Evolutionary conservation across 2,329 filamentous ascomycete species (phyloP).

Genomic region (Fusarium algeriense): DNA sequence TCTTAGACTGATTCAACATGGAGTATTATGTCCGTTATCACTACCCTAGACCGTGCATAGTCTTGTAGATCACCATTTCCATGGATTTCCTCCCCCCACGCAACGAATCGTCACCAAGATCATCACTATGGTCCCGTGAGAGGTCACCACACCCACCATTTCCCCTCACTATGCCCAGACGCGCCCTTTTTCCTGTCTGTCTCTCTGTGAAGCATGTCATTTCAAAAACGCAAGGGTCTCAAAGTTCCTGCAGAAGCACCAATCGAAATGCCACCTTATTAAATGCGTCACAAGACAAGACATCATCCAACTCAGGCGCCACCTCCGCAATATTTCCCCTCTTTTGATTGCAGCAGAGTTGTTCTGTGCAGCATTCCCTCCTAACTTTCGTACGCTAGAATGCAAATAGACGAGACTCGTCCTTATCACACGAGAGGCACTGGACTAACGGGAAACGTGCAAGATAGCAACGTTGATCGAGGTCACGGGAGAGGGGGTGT

Average conservation of each 20-base stretch:
- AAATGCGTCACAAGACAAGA: conserved; percentile 32
- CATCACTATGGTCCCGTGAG: conserved; percentile 38
- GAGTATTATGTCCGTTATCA: conserved; percentile 18
- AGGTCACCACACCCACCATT: conserved; percentile 36
- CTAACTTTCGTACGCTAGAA: conserved; percentile 20
- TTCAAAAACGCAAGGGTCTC: conserved; percentile 28
- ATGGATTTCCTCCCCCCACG: conserved; percentile 17
- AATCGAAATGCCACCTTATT: conserved; percentile 22
- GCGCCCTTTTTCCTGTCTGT: conserved; percentile 23
- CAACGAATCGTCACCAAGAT: conserved; percentile 16
- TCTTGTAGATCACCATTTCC: conserved; percentile 1
- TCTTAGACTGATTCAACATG: conserved; percentile 11
- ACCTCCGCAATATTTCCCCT: conserved; percentile 33
- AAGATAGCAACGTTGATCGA: conserved; percentile 9
- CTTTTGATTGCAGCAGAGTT: conserved; percentile 13
- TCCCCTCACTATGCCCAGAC: conserved; percentile 13
- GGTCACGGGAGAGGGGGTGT: conserved; percentile 39
- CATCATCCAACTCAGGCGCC: conserved; percentile 35
- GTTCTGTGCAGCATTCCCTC: conserved; percentile 31
- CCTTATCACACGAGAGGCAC: conserved; percentile 19
- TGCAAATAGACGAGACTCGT: conserved; percentile 13
- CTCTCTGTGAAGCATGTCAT: conserved; percentile 30
- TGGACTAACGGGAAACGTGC: conserved; percentile 13
- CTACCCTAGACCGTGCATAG: conserved; percentile 29
- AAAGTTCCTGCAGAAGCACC: conserved; percentile 38